A percentile compares a stretch with the other conserved stretches of the same genome.
phyloP scores from a whole-genome alignment of 805 yeast genomes.

The Saccharomycopsis fibuligera region DNA sequence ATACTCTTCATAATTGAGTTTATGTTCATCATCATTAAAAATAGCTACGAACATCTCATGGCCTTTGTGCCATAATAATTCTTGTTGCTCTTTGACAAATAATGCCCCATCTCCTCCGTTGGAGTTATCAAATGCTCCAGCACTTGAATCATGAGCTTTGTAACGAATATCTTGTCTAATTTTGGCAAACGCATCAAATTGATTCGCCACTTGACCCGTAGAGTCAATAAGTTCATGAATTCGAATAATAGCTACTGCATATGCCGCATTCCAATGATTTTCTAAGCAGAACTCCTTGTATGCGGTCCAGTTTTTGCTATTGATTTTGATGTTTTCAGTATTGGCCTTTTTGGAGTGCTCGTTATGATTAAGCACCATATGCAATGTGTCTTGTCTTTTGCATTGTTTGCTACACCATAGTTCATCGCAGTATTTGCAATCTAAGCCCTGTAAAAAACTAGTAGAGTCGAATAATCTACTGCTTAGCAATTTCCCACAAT shows the following conservation, averaged over 20 bases:
- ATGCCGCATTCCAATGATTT: constrained; percentile 64
- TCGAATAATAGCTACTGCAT: constrained; percentile 52
- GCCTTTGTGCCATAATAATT: constrained; percentile 54
- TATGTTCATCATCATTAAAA: constrained; percentile 29
- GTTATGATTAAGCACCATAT: constrained; percentile 52
- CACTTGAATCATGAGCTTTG: constrained; percentile 44
- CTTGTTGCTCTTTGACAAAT: constrained; percentile 50
- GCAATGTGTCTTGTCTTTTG: constrained; percentile 47
- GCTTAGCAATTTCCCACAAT: constrained; percentile 56
- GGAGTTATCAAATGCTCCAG: constrained; percentile 43
- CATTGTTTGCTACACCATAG: constrained; percentile 68
- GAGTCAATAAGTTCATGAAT: constrained; percentile 41
- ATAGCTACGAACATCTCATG: constrained; percentile 42
- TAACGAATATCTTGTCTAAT: constrained; percentile 63
- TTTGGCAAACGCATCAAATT: constrained; percentile 58
- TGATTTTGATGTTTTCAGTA: constrained; percentile 32
- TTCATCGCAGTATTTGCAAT: constrained; percentile 58
- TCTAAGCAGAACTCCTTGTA: constrained; percentile 58
- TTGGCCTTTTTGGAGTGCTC: constrained; percentile 30
- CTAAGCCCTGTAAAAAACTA: constrained; percentile 40
- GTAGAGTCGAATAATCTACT: constrained; percentile 22
- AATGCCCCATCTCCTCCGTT: constrained; percentile 46
- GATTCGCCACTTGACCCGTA: constrained; percentile 33
- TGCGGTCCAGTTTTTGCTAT: constrained; percentile 43
- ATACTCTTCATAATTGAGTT: constrained; percentile 45